Conservation (phyloP, 495 filamentous ascomycete species). For the Echria macrotheca region DNA sequence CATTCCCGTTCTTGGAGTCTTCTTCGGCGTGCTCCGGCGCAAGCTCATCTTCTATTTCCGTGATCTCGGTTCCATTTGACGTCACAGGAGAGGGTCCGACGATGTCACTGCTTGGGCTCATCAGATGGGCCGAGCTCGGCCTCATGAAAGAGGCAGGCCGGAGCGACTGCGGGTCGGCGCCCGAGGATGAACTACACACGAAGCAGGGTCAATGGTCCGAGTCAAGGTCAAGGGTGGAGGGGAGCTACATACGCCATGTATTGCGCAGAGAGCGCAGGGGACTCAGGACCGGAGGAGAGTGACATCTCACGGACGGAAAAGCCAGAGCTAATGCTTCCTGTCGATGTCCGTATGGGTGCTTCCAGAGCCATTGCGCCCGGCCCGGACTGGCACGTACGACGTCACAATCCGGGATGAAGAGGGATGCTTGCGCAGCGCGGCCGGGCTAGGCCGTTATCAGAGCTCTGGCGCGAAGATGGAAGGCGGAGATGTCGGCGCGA, state of each 20-base stretch:
- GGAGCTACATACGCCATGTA: conserved; percentile 42
- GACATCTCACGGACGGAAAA: conserved; percentile 59
- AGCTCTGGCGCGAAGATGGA: too few species aligned
- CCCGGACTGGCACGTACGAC: conserved; percentile 8
- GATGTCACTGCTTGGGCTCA: conserved; percentile 48
- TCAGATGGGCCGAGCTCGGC: conserved; percentile 35
- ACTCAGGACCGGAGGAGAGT: conserved; percentile 48
- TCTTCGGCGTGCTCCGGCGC: conserved; percentile 39
- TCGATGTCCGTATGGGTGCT: conserved; percentile 50
- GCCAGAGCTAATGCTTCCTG: conserved; percentile 49
- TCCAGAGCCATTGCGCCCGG: conserved; percentile 51
- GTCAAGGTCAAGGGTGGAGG: not conserved
- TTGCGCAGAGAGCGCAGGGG: conserved; percentile 41
- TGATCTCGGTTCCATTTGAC: conserved; percentile 65
- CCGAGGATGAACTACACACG: conserved; percentile 33
- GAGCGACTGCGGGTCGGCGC: conserved; percentile 33
- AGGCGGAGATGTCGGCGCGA: too few species aligned
- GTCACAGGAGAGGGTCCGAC: conserved; percentile 73
- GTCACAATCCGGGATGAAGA: conserved; percentile 3
- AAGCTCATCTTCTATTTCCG: conserved; percentile 67
- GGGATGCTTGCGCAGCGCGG: conserved; percentile 1
- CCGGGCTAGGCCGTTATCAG: too few species aligned
- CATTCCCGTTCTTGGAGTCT: conserved; percentile 16
- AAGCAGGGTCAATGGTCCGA: conserved; percentile 12
- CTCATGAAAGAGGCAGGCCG: conserved; percentile 37